Conservation (phyloP, 2,329 filamentous ascomycete genomes). For the Cordyceps farinosa region DNA sequence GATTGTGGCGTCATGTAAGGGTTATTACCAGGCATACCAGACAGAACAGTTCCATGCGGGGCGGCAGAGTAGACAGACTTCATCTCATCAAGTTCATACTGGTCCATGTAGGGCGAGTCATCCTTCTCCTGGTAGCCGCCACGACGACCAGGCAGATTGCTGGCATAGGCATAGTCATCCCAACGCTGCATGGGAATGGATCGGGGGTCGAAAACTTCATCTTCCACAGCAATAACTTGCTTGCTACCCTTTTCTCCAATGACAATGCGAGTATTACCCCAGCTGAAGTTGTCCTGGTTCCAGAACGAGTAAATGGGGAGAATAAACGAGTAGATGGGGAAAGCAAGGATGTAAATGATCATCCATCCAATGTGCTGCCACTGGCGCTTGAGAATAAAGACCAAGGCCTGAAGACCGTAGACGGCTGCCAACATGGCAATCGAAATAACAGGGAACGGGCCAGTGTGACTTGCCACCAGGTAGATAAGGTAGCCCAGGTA, state of each 20-base stretch:
- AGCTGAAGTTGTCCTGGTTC: constrained; percentile 98
- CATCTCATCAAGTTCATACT: constrained; percentile 97
- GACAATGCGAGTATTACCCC: constrained; percentile 97
- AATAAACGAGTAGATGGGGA: constrained; percentile 87
- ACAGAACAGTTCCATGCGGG: constrained; percentile 81
- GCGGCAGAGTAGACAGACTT: constrained; percentile 93
- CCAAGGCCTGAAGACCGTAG: constrained; percentile 91
- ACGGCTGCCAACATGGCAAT: constrained; percentile 85
- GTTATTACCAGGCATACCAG: constrained; percentile 71
- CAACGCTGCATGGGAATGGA: constrained; percentile 92
- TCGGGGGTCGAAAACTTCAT: constrained; percentile 83
- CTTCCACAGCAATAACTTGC: constrained; percentile 81
- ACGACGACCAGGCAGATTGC: constrained; percentile 87
- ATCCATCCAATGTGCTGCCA: constrained; percentile 99
- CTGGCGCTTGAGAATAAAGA: constrained; percentile 94
- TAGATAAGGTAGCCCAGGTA: constrained; percentile 91
- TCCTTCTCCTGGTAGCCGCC: constrained; percentile 65
- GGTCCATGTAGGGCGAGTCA: constrained; percentile 65
- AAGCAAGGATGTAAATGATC: constrained; percentile 96
- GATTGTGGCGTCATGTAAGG: constrained; percentile 81
- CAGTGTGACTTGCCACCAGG: constrained; percentile 61
- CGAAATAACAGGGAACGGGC: constrained; percentile 81
- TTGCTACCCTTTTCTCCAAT: constrained; percentile 91
- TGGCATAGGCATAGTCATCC: constrained; percentile 88
- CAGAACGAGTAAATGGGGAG: constrained; percentile 97